A percentile compares a stretch with the other conserved stretches of the same genome.
phyloP scores from a whole-genome alignment of 1,284 basidiomycete genomes.

The Cerrena zonata region DNA sequence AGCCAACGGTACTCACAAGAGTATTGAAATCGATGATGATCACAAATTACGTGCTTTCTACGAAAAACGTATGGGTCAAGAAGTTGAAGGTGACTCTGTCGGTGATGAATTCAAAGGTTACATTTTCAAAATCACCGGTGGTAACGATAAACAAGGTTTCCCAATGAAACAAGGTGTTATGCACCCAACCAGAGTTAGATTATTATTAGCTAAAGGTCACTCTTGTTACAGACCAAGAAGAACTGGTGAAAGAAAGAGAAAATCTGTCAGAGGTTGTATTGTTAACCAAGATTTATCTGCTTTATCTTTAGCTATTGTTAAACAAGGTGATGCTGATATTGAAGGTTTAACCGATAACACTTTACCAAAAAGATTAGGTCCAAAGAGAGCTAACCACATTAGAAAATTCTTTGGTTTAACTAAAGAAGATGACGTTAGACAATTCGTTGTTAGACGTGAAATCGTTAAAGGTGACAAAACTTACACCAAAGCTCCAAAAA shows the following conservation, averaged over 20 bases:
- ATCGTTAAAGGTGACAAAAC: constrained; percentile 87
- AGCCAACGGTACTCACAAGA: constrained; percentile 96
- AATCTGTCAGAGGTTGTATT: constrained; percentile 97
- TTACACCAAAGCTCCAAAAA: constrained; percentile 94
- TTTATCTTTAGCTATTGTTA: constrained; percentile 90
- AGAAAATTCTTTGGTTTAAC: constrained; percentile 95
- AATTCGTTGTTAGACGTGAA: constrained; percentile 92
- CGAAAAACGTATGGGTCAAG: constrained; percentile 94
- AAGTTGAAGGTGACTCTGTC: constrained; percentile 85
- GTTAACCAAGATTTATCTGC: constrained; percentile 95
- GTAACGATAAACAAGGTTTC: constrained; percentile 96
- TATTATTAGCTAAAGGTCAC: constrained; percentile 92
- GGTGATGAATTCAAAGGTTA: constrained; percentile 98
- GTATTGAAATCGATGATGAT: constrained; percentile 91
- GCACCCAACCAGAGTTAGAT: constrained; percentile 86
- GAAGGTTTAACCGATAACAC: constrained; percentile 90
- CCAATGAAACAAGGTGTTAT: constrained; percentile 99
- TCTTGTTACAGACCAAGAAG: constrained; percentile 95
- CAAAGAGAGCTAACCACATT: constrained; percentile 94
- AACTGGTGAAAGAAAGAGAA: constrained; percentile 94
- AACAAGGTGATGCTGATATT: constrained; percentile 92
- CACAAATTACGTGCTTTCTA: constrained; percentile 89
- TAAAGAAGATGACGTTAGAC: constrained; percentile 97
- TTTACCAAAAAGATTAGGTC: constrained; percentile 92
- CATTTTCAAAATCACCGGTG: constrained; percentile 93